Evolutionary conservation across 2,329 filamentous ascomycete genomes (phyloP).

Genomic region (Phialocephala sp.): DNA sequence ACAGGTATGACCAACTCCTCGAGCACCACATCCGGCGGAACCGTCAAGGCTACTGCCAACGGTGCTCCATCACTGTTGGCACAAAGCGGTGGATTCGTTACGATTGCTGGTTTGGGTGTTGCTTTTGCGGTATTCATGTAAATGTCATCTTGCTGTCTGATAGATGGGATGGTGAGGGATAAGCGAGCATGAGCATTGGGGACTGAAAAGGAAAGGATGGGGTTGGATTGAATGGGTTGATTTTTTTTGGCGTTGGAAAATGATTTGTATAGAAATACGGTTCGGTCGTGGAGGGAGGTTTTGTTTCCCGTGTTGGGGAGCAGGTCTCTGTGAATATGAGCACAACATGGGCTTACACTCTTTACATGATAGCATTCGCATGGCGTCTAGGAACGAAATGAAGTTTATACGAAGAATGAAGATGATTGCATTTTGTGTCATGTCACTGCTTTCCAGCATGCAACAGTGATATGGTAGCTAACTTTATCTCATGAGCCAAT

Average conservation of each 20-base stretch:
- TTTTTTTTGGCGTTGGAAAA: background rate
- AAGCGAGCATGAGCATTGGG: background rate
- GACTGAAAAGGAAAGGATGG: background rate
- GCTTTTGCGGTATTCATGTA: conserved; percentile 43
- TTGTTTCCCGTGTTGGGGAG: background rate
- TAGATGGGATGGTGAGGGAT: background rate
- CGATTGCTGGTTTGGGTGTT: conserved; percentile 39
- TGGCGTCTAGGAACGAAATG: conserved; percentile 1
- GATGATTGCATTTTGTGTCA: too few relatives aligned
- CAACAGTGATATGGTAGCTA: too few relatives aligned
- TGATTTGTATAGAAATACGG: background rate
- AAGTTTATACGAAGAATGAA: background rate
- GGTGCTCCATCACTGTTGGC: conserved; percentile 33
- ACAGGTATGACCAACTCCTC: conserved; percentile 44
- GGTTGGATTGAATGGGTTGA: background rate
- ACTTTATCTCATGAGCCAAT: too few relatives aligned
- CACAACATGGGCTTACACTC: background rate
- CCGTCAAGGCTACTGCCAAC: conserved; percentile 28
- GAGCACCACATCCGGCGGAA: conserved; percentile 24
- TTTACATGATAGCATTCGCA: conserved; percentile 1
- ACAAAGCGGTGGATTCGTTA: conserved; percentile 38
- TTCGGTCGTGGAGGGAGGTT: background rate
- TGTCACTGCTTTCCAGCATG: too few relatives aligned
- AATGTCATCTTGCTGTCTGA: conserved; percentile 8
- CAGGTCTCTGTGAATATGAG: conserved; percentile 1